These are phyloP conservation scores for Pichia sp. DNA, from an alignment of 1,139 yeast species.

Conservation along the genomic window DNA sequence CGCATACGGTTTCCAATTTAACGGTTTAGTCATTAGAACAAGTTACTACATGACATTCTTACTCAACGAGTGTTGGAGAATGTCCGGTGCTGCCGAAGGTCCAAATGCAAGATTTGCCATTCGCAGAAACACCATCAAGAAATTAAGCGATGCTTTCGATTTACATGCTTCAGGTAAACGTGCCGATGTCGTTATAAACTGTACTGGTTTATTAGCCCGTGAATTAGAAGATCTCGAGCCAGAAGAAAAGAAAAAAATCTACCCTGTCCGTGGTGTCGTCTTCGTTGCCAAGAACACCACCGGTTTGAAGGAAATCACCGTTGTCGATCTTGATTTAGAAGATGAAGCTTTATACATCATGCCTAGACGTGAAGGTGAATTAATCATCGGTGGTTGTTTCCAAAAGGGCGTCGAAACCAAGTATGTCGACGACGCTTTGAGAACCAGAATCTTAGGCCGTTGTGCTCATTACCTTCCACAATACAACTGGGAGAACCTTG, in stretches of 20 bases:
- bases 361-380: conserved; percentile 56
- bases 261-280: conserved; percentile 47
- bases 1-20: conserved; percentile 41
- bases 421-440: conserved; percentile 38
- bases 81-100: conserved; percentile 18
- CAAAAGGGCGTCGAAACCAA: conserved; percentile 29
- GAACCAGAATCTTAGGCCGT: conserved; percentile 39
- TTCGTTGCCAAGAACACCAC: conserved; percentile 40
- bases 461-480: conserved; percentile 47
- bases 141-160: conserved; percentile 25
- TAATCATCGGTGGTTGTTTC: conserved; percentile 52
- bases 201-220: conserved; percentile 46
- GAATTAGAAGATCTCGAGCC: conserved; percentile 36
- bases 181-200: conserved; percentile 44
- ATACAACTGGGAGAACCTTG: conserved; percentile 37
- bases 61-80: conserved; percentile 36
- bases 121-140: conserved; percentile 24
- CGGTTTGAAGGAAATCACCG: conserved; percentile 21
- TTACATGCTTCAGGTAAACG: conserved; percentile 18
- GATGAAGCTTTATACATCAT: conserved; percentile 46
- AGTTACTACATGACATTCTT: conserved; percentile 49
- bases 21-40: conserved; percentile 50
- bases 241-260: conserved; percentile 26
- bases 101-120: conserved; percentile 38
- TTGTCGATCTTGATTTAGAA: conserved; percentile 32